Evolutionary conservation across 2,329 filamentous ascomycete species (phyloP).

Genomic region (Microsporum ferrugineum): DNA sequence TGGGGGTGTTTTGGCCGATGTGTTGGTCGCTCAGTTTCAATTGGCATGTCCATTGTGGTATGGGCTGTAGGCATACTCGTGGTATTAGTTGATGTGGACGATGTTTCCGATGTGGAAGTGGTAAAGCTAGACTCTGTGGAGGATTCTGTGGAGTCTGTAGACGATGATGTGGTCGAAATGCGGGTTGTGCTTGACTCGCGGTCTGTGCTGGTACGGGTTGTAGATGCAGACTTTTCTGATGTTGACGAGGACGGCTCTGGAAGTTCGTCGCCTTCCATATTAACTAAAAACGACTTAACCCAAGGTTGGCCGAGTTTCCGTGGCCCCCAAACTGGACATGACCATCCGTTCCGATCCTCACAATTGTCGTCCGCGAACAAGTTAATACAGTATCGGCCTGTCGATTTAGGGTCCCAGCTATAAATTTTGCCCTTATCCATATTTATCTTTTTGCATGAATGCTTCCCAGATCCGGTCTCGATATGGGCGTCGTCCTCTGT

Average conservation of each 20-base stretch:
- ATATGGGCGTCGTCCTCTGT: slow-evolving; percentile 3
- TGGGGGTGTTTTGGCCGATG: not conserved
- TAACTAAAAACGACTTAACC: slow-evolving; percentile 4
- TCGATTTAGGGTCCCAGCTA: slow-evolving; percentile 7
- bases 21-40: not conserved
- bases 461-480: not conserved
- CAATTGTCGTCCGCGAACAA: slow-evolving; percentile 9
- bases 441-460: slow-evolving; percentile 3
- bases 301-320: slow-evolving; percentile 5
- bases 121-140: not conserved
- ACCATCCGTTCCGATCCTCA: slow-evolving; percentile 7
- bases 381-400: slow-evolving; percentile 5
- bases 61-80: not conserved
- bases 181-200: not conserved
- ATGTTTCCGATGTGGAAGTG: not conserved
- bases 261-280: slow-evolving; percentile 5
- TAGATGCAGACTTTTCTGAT: not conserved
- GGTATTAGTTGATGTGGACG: not conserved
- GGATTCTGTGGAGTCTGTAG: not conserved
- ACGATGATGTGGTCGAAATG: not conserved
- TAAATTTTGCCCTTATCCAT: slow-evolving; percentile 8
- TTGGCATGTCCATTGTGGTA: not conserved
- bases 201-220: not conserved
- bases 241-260: not conserved
- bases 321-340: slow-evolving; percentile 7